Percentiles rank a stretch among this genome's conserved stretches.
Evolutionary conservation across 2,329 filamentous ascomycete genomes (phyloP).

Genomic region (Ophiocordyceps camponoti-floridani): DNA sequence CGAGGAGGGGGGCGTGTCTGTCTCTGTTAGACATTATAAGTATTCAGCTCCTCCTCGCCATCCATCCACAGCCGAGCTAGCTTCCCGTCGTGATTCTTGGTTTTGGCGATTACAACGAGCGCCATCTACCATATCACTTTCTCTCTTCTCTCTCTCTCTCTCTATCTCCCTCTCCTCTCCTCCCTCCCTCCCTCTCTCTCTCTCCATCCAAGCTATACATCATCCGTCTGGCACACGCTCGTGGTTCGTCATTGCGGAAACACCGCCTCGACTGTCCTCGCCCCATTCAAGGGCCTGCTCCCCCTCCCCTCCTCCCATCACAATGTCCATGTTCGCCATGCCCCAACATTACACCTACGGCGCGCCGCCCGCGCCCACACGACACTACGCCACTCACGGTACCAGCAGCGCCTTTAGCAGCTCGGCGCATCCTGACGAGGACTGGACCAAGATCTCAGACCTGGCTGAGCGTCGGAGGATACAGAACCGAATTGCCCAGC

Average conservation of each 20-base stretch:
- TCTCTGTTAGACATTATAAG: conserved; percentile 16
- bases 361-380: conserved; percentile 21
- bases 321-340: conserved; percentile 19
- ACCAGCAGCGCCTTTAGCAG: conserved; percentile 91
- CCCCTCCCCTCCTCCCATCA: conserved; percentile 5
- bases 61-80: not conserved
- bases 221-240: too few species aligned
- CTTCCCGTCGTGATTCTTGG: too few species aligned
- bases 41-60: conserved; percentile 8
- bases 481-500: conserved; percentile 94
- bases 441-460: conserved; percentile 98
- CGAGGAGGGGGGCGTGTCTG: too few species aligned
- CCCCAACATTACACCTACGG: conserved; percentile 16
- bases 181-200: too few species aligned
- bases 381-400: conserved; percentile 54
- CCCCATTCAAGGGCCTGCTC: conserved; percentile 3
- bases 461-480: conserved; percentile 85
- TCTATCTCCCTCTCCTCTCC: not conserved
- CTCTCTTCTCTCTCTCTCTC: not conserved
- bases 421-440: conserved; percentile 87
- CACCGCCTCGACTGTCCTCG: too few species aligned
- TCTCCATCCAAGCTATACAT: too few species aligned
- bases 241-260: too few species aligned
- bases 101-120: too few species aligned
- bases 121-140: too few species aligned